Base-by-base conservation (phyloP, 2,329 filamentous ascomycete species). In the Aureobasidium pullulans region DNA sequence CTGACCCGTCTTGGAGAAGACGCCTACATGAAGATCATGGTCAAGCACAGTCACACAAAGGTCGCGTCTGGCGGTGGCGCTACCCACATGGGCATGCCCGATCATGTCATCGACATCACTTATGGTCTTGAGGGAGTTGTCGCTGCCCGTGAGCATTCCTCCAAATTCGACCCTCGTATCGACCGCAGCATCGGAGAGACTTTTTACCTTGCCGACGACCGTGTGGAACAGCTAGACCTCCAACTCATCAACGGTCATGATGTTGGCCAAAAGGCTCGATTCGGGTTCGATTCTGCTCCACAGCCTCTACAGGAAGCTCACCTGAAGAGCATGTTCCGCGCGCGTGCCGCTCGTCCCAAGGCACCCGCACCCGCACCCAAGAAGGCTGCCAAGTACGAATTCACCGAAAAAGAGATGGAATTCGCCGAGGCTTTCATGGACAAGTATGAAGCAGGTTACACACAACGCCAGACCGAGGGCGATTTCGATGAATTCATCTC, bases 191-290 rank as follows among this genome's bases (percentile, higher is more conserved):
- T n/a, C 36, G 75, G 71, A 13, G 74, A 76, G 29, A 69, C 71
- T 0, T 85, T 82, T 82, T 83, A 79, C 67, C 84, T 80, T 78
- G 81, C 76, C 0, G 82, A 85, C 56, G 74, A 74, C 23, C 76
- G 83, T 1, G 77, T 78, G 0, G 78, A 84, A 49, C 79, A 81
- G 0, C 74, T 86, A 0, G 80, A 80, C 31, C 65, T 86, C 6
- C 76, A 78, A 31, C 77, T 77, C 3, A 68, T 84, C 39, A 84
- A 84, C 61, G 79, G 79, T 1, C 65, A 77, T 1, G 79, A 81
- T 32, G 76, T 81, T 5, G 75, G 79, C 5, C 13, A 28, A 3
- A 48, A 46, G 37, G 50, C 73, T 79, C 7, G 72, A 81, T 60
- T 69, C 76, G 0, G 74, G 74, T 61, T 81, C 76, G 75, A 73